These are phyloP conservation scores for Perkinsus olseni DNA, from an alignment of 169 alveolate species.

Conservation along the genomic window DNA sequence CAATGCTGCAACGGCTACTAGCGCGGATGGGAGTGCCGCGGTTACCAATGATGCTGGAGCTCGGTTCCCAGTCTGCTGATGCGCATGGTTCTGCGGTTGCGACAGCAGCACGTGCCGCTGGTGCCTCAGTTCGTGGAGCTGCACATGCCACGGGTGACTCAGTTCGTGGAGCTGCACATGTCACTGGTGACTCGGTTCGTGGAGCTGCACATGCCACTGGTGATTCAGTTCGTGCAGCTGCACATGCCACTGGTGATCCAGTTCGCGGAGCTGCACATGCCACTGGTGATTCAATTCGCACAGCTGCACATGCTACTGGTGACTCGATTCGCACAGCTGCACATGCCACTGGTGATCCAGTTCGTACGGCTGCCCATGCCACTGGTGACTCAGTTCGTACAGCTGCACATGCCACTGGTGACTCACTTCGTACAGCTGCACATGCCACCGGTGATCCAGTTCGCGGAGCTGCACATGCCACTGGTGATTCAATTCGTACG, in stretches of 20 bases:
- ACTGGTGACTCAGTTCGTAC: neutral
- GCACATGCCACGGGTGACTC: neutral
- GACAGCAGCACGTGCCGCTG: neutral
- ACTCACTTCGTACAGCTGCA: neutral
- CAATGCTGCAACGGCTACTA: neutral
- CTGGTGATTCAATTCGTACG: neutral
- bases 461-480: neutral
- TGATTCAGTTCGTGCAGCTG: neutral
- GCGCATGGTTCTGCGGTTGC: neutral
- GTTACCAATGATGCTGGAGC: neutral
- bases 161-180: neutral
- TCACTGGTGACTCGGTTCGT: neutral
- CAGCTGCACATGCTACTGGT: neutral
- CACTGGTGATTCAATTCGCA: neutral
- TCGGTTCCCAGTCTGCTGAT: neutral
- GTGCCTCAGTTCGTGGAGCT: neutral
- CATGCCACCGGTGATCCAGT: neutral
- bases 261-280: neutral
- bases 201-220: neutral
- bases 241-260: neutral
- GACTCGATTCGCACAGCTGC: neutral
- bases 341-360: neutral
- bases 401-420: neutral
- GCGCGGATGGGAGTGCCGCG: neutral
- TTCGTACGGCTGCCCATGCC: neutral